A percentile compares a stretch with the other conserved stretches of the same genome.
Evolutionary conservation across 371 early-diverging fungal species (phyloP).

Genomic region (Phascolomyces articulosus): DNA sequence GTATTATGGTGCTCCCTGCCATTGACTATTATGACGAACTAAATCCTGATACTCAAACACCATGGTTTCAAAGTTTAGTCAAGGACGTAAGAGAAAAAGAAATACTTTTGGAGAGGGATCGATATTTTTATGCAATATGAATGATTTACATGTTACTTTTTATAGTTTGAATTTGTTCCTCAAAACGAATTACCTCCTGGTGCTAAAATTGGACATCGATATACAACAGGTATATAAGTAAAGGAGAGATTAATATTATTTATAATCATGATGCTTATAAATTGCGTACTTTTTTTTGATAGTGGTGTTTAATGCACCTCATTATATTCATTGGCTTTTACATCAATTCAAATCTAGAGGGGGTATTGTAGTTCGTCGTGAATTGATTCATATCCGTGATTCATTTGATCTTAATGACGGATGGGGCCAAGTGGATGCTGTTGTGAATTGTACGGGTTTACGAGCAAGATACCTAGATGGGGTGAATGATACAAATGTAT

Average conservation of each 20-base stretch:
- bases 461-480: conserved; percentile 68
- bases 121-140: no score
- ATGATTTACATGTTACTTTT: no score
- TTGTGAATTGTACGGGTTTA: conserved; percentile 81
- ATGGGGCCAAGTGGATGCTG: conserved; percentile 35
- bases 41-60: conserved; percentile 37
- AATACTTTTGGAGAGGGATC: no score
- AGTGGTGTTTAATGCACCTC: conserved; percentile 61
- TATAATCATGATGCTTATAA: no score
- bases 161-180: conserved; percentile 42
- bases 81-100: conserved; percentile 52
- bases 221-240: conserved; percentile 61
- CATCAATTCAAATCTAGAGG: conserved; percentile 55
- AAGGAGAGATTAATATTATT: no score
- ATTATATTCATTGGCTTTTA: conserved; percentile 69
- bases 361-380: conserved; percentile 46
- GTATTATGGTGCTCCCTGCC: conserved; percentile 46
- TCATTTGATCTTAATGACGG: conserved; percentile 15
- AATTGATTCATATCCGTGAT: conserved; percentile 58
- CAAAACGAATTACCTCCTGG: conserved; percentile 44
- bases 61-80: conserved; percentile 58
- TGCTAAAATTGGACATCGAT: conserved; percentile 52
- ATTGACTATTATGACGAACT: conserved; percentile 53
- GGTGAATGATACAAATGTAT: conserved; percentile 65
- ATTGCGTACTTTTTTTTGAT: not conserved